Evolutionary conservation across 441 rosid species (phyloP).

Genomic region (Pelargonium myrrhifolium): DNA sequence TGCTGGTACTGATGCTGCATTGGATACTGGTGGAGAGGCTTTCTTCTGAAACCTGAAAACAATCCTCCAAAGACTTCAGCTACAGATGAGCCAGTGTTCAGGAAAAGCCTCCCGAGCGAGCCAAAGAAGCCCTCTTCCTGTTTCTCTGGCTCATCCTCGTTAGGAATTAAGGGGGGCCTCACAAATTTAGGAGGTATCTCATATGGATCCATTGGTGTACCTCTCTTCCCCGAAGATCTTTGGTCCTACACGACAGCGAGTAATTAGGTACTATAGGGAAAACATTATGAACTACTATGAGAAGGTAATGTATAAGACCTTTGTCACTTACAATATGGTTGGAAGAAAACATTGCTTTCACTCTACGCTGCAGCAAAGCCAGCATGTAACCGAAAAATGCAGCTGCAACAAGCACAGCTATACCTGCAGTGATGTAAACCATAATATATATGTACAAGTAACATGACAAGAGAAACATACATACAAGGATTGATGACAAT

Average conservation of each 20-base stretch:
- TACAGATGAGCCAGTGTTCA: constrained; percentile 58
- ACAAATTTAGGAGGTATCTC: constrained; percentile 53
- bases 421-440: constrained; percentile 34
- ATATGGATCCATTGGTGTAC: constrained; percentile 49
- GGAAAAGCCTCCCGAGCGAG: constrained; percentile 58
- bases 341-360: constrained; percentile 52
- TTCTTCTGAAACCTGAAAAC: constrained; percentile 42
- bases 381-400: constrained; percentile 83
- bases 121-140: constrained; percentile 61
- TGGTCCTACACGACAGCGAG: constrained; percentile 29
- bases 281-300: background rate
- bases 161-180: constrained; percentile 64
- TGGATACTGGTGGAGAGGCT: constrained; percentile 35
- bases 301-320: background rate
- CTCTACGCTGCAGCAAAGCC: constrained; percentile 66
- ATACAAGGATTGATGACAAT: background rate
- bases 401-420: constrained; percentile 67
- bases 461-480: background rate
- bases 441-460: too few relatives aligned
- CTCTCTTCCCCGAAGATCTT: constrained; percentile 35
- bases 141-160: constrained; percentile 56
- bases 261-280: background rate
- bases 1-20: constrained; percentile 52
- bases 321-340: constrained; percentile 41
- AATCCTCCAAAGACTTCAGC: constrained; percentile 50